Evolutionary conservation across 176 grass and related monocot species (phyloP).

Genomic region (Echinochloa phyllopogon): DNA sequence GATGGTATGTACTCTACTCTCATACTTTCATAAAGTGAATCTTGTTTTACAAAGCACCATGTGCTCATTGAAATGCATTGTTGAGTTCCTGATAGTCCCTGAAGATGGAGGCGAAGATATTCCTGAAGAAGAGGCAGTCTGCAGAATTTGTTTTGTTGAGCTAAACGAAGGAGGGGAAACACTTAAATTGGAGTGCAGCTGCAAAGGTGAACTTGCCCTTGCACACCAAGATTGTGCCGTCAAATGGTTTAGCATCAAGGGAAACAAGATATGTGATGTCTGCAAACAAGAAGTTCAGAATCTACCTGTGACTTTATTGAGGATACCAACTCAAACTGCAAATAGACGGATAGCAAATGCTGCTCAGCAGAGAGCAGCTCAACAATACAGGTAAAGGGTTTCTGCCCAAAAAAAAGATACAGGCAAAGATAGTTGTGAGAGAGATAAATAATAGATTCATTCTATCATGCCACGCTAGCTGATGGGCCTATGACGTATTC

Average conservation of each 20-base stretch:
- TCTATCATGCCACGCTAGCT: not conserved
- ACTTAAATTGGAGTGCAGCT: slow-evolving; percentile 99
- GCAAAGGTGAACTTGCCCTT: slow-evolving; percentile 98
- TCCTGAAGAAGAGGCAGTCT: slow-evolving; percentile 97
- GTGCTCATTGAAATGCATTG: slow-evolving; percentile 33
- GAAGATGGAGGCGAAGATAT: slow-evolving; percentile 91
- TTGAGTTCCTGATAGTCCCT: slow-evolving; percentile 45
- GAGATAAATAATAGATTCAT: not conserved
- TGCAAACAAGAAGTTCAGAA: slow-evolving; percentile 93
- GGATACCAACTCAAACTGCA: slow-evolving; percentile 76
- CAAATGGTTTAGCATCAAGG: slow-evolving; percentile 99
- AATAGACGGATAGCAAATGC: slow-evolving; percentile 62
- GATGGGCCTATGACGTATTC: not conserved
- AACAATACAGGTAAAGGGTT: slow-evolving; percentile 65
- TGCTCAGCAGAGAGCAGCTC: slow-evolving; percentile 64
- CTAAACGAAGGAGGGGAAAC: slow-evolving; percentile 97
- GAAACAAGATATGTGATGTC: slow-evolving; percentile 97
- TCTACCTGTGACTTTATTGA: slow-evolving; percentile 91
- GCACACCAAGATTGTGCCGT: slow-evolving; percentile 97
- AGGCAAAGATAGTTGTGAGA: not conserved
- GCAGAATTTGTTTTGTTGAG: slow-evolving; percentile 94
- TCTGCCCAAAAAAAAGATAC: not conserved
- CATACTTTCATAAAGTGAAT: slow-evolving; percentile 11
- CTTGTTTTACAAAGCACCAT: slow-evolving; percentile 31
- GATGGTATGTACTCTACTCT: slow-evolving; percentile 56